Conservation (phyloP, 805 yeast species). For the Pichia manshurica region DNA sequence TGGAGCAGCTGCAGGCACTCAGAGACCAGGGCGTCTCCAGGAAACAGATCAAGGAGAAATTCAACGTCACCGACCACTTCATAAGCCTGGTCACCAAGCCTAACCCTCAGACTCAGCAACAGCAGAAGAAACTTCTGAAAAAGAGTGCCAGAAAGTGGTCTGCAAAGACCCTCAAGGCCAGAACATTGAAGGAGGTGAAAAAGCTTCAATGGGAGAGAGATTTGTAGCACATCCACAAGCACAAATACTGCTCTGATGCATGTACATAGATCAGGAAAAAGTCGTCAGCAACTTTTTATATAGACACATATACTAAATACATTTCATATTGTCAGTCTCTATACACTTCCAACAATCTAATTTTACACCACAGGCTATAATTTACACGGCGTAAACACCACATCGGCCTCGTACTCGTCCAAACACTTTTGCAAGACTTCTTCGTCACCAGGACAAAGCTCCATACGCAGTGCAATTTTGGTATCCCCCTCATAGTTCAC, state of each 20-base stretch:
- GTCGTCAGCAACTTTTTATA: too few relatives aligned
- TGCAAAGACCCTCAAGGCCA: slow-evolving; percentile 21
- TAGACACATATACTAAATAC: too few relatives aligned
- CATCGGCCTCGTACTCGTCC: background rate
- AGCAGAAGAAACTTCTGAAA: slow-evolving; percentile 19
- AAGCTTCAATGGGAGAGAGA: slow-evolving; percentile 26
- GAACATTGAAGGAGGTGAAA: slow-evolving; percentile 19
- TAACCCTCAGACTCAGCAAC: slow-evolving; percentile 18
- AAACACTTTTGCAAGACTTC: slow-evolving; percentile 10
- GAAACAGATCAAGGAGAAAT: slow-evolving; percentile 27
- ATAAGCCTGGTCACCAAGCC: slow-evolving; percentile 28
- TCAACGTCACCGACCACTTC: slow-evolving; percentile 27
- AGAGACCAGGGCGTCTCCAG: slow-evolving; percentile 29
- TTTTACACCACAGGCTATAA: too few relatives aligned
- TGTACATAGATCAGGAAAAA: too few relatives aligned
- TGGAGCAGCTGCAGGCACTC: slow-evolving; percentile 26
- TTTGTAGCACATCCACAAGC: slow-evolving; percentile 7
- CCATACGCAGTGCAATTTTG: slow-evolving; percentile 24
- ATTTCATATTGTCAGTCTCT: too few relatives aligned
- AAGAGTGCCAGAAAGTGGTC: slow-evolving; percentile 25
- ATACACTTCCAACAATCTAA: too few relatives aligned
- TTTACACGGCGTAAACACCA: background rate
- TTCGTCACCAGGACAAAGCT: slow-evolving; percentile 24
- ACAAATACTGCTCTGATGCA: slow-evolving; percentile 1
- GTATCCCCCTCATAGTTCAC: slow-evolving; percentile 14